Evolutionary conservation across 1,284 basidiomycete species (phyloP).

Genomic region (Moesziomyces parantarcticus): DNA sequence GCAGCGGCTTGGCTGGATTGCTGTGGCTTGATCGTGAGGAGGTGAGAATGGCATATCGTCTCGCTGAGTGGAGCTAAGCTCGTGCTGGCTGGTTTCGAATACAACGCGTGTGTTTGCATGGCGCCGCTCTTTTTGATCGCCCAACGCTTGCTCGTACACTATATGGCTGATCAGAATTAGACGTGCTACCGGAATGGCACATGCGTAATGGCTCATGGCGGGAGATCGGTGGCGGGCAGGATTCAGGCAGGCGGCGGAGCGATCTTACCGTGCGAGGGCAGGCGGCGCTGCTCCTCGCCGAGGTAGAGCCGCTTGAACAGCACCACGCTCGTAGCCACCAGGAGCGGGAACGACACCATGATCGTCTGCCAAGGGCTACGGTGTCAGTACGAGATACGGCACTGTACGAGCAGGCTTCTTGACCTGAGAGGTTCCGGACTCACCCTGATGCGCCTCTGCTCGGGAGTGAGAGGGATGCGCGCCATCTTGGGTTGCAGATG

Average conservation of each 20-base stretch:
- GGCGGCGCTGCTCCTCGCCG: constrained; percentile 56
- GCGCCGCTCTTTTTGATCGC: no score
- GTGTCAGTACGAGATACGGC: neutral
- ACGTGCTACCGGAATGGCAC: no score
- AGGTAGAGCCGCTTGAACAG: constrained; percentile 62
- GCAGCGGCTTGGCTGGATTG: no score
- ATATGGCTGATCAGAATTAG: no score
- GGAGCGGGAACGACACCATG: constrained; percentile 43
- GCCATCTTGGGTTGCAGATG: neutral
- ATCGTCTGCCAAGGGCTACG: constrained; percentile 30
- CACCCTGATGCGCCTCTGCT: constrained; percentile 48
- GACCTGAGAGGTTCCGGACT: constrained; percentile 1
- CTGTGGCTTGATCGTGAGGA: no score
- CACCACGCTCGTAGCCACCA: constrained; percentile 50
- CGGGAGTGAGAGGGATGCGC: constrained; percentile 34
- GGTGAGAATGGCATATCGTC: no score
- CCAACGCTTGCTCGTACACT: no score
- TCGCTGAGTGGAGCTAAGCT: no score
- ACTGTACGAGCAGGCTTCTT: neutral
- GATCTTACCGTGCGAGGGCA: constrained; percentile 45
- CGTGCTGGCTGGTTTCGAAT: no score
- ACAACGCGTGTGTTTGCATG: no score
- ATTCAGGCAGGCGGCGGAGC: constrained; percentile 30
- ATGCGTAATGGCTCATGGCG: no score
- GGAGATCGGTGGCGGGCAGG: neutral